A percentile compares a stretch with the other conserved stretches of the same genome.
Conservation (phyloP, 2,329 filamentous ascomycete genomes). For the Alternaria solani region DNA sequence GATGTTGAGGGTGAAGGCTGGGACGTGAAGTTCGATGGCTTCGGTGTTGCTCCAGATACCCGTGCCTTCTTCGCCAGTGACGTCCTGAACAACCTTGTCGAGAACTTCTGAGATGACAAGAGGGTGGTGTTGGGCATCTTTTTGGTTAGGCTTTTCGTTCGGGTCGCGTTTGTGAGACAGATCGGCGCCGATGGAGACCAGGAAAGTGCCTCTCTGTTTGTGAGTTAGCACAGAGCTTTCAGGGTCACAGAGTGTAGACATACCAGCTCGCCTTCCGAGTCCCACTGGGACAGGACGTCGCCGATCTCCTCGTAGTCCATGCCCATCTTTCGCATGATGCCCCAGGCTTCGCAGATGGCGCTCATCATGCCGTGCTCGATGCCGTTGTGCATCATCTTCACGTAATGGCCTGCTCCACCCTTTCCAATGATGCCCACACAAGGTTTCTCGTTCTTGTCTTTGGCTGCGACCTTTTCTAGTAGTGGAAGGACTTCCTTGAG, state of each 20-base stretch:
- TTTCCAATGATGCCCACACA: conserved; percentile 69
- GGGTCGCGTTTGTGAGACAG: conserved; percentile 64
- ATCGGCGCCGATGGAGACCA: conserved; percentile 69
- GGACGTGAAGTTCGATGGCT: conserved; percentile 67
- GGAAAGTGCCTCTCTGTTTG: conserved; percentile 62
- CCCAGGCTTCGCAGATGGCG: conserved; percentile 70
- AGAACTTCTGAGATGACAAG: conserved; percentile 68
- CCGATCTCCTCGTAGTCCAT: conserved; percentile 69
- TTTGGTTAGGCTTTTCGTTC: conserved; percentile 7
- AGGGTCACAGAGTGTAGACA: conserved; percentile 10
- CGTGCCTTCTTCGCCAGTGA: conserved; percentile 71
- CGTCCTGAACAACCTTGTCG: conserved; percentile 76
- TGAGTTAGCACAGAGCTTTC: conserved; percentile 2
- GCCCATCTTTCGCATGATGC: conserved; percentile 66
- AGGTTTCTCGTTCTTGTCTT: conserved; percentile 65
- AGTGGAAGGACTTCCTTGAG: conserved; percentile 69
- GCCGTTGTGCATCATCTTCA: conserved; percentile 80
- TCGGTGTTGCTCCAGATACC: conserved; percentile 72
- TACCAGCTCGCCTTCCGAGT: conserved; percentile 64
- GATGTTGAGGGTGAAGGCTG: conserved; percentile 69
- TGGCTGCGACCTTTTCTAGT: conserved; percentile 68
- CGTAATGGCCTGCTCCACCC: conserved; percentile 72
- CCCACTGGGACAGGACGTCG: conserved; percentile 68
- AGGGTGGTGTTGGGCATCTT: conserved; percentile 19
- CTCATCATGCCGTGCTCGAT: conserved; percentile 78